Evolutionary conservation across 495 filamentous ascomycete genomes (phyloP).

Genomic region (Monascus purpureus): DNA sequence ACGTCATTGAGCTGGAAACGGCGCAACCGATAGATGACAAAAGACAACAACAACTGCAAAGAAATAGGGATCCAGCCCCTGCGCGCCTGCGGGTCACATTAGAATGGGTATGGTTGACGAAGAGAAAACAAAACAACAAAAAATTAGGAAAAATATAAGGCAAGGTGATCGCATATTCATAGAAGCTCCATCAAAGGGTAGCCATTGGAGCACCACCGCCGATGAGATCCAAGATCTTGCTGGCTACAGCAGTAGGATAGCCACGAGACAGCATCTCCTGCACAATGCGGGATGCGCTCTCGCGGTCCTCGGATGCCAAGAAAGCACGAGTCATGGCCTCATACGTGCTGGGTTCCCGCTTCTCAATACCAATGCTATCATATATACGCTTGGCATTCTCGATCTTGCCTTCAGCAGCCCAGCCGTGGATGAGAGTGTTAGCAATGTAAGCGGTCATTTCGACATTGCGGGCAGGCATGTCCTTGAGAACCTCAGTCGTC

Average conservation of each 20-base stretch:
- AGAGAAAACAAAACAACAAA: slow-evolving; percentile 11
- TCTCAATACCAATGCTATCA: slow-evolving; percentile 51
- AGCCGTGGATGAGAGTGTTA: slow-evolving; percentile 97
- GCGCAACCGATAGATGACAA: too few relatives aligned
- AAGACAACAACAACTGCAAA: slow-evolving; percentile 14
- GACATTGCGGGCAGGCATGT: slow-evolving; percentile 59
- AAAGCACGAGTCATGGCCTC: slow-evolving; percentile 97
- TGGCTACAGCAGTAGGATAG: slow-evolving; percentile 80
- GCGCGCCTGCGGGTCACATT: not conserved
- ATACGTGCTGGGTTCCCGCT: slow-evolving; percentile 95
- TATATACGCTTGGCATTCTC: slow-evolving; percentile 67
- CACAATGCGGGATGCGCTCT: slow-evolving; percentile 59
- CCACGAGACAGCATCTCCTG: slow-evolving; percentile 82
- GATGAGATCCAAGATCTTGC: slow-evolving; percentile 83
- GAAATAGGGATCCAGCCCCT: slow-evolving; percentile 27
- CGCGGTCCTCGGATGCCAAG: slow-evolving; percentile 65
- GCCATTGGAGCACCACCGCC: slow-evolving; percentile 32
- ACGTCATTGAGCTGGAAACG: too few relatives aligned
- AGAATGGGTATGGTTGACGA: not conserved
- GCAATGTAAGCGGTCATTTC: slow-evolving; percentile 95
- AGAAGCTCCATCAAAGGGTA: slow-evolving; percentile 11
- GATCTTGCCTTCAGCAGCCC: slow-evolving; percentile 76
- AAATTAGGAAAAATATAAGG: slow-evolving; percentile 11
- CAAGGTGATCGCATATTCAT: slow-evolving; percentile 10
- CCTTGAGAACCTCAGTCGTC: slow-evolving; percentile 54